Percentiles rank a stretch among this genome's conserved stretches.
These are phyloP conservation scores for Populus davidiana DNA, from an alignment of 345 rosid species.

Conservation along the genomic window DNA sequence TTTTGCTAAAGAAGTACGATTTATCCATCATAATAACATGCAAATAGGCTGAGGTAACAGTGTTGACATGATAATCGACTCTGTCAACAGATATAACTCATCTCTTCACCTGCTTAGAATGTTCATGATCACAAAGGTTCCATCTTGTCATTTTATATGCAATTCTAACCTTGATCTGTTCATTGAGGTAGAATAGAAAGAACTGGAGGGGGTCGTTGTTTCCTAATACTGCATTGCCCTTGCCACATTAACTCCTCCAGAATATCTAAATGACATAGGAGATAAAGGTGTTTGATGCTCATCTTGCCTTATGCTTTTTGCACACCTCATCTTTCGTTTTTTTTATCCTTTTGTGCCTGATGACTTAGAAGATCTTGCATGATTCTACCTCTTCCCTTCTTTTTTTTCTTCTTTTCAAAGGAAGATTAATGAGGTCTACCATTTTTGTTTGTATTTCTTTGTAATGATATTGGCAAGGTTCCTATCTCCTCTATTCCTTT, in stretches of 20 bases:
- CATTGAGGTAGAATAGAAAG: background rate
- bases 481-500: too few species aligned
- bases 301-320: background rate
- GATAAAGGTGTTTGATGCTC: background rate
- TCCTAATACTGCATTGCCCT: background rate
- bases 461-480: background rate
- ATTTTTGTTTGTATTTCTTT: too few species aligned
- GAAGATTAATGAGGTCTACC: background rate
- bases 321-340: background rate
- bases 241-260: background rate
- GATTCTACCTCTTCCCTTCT: too few species aligned
- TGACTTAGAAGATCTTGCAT: too few species aligned
- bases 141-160: background rate
- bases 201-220: background rate
- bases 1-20: background rate
- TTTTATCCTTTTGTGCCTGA: background rate
- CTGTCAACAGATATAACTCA: background rate
- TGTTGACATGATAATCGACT: background rate
- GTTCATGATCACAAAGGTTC: too few species aligned
- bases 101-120: background rate
- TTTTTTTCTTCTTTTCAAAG: background rate
- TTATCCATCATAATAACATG: background rate
- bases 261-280: background rate
- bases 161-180: background rate
- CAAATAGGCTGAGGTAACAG: background rate